Evolutionary conservation across 345 rosid genomes (phyloP), one percentile per base, ranked within the genome.

Genomic region (Cardiospermum halicacabum): DNA sequence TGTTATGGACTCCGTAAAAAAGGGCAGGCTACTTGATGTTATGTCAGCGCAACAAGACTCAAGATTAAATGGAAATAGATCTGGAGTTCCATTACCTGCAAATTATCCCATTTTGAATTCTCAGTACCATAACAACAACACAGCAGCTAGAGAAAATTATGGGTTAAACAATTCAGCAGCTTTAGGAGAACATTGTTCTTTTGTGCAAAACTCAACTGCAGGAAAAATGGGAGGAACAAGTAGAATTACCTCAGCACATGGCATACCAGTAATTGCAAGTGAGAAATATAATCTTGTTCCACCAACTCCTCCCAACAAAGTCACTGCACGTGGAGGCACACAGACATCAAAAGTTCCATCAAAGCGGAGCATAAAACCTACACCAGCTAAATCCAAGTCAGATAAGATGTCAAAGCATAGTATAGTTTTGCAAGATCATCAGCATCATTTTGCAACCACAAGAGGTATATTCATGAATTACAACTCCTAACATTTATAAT

Each of bases 381-480:
- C 60, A 58, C 70, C 27, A 40, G 26, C 72, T 36, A 79, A 51
- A 56, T 22, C 53, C 27, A 47, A 49, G 69, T 49, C 71, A 65
- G 65, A 58, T 47, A n/a, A n/a, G 74, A 64, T 56, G 55, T 65
- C 77, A 34, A 62, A 70, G 64, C 70, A 78, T 56, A 67, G 58
- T 65, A 56, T 63, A 54, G 36, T 54, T 50, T 45, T 28, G n/a
- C 49, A 54, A 27, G 69, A 67, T 37, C 54, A 39, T 26, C 71
- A 30, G 36, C 71, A 72, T 25, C 55, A 57, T 50, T 47, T 76
- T 53, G 72, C 59, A 27, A 74, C 64, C 61, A 54, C 53, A 74
- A 42, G 45, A 81, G 86, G 93, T 87, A 74, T 51, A 55, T 73
- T 59, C 62, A 50, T 51, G 18, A 34, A 71, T 22, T 53, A 47